Evolutionary conservation across 2,329 filamentous ascomycete genomes (phyloP).

Genomic region (Neodidymelliopsis sp.): DNA sequence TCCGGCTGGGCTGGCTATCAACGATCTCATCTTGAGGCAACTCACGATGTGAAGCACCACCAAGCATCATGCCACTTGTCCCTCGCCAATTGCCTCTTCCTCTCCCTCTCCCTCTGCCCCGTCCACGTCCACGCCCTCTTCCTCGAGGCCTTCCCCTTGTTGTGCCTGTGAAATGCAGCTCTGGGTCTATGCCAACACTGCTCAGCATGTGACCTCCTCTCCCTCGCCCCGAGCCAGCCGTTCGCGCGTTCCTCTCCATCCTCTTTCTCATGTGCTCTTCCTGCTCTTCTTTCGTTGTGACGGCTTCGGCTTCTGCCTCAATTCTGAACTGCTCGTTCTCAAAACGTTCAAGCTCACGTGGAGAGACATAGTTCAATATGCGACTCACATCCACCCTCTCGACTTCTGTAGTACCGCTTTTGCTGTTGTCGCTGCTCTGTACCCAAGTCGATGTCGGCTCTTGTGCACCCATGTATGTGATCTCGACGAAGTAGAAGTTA

Average conservation of each 20-base stretch:
- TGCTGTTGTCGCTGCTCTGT: conserved; percentile 12
- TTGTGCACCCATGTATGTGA: conserved; percentile 16
- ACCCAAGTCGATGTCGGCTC: conserved; percentile 6
- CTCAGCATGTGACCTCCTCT: conserved; percentile 21
- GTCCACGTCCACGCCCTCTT: conserved; percentile 17
- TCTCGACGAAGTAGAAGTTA: conserved; percentile 37
- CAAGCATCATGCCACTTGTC: background rate
- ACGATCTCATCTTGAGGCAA: conserved; percentile 6
- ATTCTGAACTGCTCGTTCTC: conserved; percentile 43
- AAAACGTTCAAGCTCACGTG: conserved; percentile 41
- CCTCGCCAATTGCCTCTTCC: conserved; percentile 25
- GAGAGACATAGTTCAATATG: conserved; percentile 41
- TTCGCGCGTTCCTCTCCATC: conserved; percentile 37
- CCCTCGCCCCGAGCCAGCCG: conserved; percentile 3
- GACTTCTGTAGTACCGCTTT: conserved; percentile 16
- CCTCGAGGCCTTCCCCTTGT: conserved; percentile 19
- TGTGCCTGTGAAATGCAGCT: background rate
- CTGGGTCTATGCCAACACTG: conserved; percentile 16
- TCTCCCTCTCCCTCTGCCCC: conserved; percentile 26
- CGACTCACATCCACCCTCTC: conserved; percentile 37
- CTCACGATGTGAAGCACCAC: background rate
- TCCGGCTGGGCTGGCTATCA: conserved; percentile 2
- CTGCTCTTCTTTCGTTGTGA: conserved; percentile 27
- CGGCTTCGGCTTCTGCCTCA: conserved; percentile 37
- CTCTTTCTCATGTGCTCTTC: conserved; percentile 28